phyloP scores from a whole-genome alignment of 768 basidiomycete genomes.

The Pluteus cervinus region DNA sequence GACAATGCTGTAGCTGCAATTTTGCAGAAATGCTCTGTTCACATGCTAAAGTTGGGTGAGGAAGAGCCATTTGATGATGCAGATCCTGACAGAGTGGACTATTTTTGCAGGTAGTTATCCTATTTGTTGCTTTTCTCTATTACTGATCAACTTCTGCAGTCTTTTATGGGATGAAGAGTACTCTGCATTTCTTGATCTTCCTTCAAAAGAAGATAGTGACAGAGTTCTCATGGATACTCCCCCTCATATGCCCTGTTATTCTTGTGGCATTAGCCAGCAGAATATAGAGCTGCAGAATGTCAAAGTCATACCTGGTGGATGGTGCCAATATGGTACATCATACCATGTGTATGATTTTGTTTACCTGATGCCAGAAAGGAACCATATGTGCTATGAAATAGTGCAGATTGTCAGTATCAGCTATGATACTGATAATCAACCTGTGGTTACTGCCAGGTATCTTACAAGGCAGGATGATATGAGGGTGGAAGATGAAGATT shows the following conservation, averaged over 20 bases:
- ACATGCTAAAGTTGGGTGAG: slow-evolving; percentile 31
- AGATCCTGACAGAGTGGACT: slow-evolving; percentile 35
- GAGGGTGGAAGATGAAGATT: too few relatives aligned
- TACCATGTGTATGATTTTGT: slow-evolving; percentile 63
- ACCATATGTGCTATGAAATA: slow-evolving; percentile 26
- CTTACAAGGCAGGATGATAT: slow-evolving; percentile 45
- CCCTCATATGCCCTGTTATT: slow-evolving; percentile 36
- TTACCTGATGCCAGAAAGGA: slow-evolving; percentile 37
- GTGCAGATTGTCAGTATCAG: slow-evolving; percentile 47
- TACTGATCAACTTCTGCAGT: slow-evolving; percentile 22
- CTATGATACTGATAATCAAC: slow-evolving; percentile 13
- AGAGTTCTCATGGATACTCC: slow-evolving; percentile 22
- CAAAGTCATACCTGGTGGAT: slow-evolving; percentile 24
- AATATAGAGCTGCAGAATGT: slow-evolving; percentile 17
- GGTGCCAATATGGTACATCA: slow-evolving; percentile 31
- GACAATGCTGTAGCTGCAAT: slow-evolving; percentile 51
- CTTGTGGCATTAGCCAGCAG: slow-evolving; percentile 35
- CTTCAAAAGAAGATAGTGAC: slow-evolving; percentile 22
- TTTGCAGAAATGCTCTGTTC: slow-evolving; percentile 50
- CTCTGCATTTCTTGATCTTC: slow-evolving; percentile 40
- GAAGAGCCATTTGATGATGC: slow-evolving; percentile 42
- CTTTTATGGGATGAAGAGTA: slow-evolving; percentile 44
- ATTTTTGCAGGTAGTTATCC: slow-evolving; percentile 47
- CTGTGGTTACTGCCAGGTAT: slow-evolving; percentile 31
- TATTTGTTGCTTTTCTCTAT: not conserved